Conservation (phyloP, 257 asterid genomes). For the Rhazya stricta region DNA sequence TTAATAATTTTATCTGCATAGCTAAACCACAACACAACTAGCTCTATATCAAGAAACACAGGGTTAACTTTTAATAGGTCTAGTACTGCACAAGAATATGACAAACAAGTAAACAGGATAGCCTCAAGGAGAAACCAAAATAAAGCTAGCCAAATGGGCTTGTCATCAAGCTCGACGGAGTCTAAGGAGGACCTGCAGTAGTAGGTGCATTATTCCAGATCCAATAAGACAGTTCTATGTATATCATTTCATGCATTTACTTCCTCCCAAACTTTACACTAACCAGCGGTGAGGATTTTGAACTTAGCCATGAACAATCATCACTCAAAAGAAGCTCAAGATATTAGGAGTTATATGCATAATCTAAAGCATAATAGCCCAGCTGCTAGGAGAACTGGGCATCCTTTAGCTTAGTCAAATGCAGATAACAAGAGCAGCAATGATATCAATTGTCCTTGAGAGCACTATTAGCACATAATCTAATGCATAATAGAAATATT, state of each 20-base stretch:
- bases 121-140: too few species aligned
- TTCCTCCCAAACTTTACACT: not conserved
- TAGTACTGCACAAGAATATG: not conserved
- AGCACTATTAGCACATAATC: not conserved
- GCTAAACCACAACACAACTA: not conserved
- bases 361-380: not conserved
- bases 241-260: not conserved
- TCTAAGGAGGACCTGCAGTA: too few species aligned
- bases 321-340: not conserved
- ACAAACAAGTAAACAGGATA: not conserved
- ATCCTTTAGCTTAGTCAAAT: not conserved
- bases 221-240: not conserved
- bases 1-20: not conserved
- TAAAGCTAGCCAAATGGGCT: too few species aligned
- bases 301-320: not conserved
- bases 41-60: not conserved
- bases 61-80: not conserved
- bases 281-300: not conserved
- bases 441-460: not conserved
- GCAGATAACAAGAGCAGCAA: too few species aligned
- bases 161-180: too few species aligned
- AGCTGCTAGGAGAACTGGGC: not conserved
- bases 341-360: not conserved
- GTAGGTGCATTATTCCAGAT: too few species aligned
- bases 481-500: not conserved